These are phyloP conservation scores for Pythium dissimile DNA, from an alignment of 352 stramenopile genomes.

Conservation along the genomic window DNA sequence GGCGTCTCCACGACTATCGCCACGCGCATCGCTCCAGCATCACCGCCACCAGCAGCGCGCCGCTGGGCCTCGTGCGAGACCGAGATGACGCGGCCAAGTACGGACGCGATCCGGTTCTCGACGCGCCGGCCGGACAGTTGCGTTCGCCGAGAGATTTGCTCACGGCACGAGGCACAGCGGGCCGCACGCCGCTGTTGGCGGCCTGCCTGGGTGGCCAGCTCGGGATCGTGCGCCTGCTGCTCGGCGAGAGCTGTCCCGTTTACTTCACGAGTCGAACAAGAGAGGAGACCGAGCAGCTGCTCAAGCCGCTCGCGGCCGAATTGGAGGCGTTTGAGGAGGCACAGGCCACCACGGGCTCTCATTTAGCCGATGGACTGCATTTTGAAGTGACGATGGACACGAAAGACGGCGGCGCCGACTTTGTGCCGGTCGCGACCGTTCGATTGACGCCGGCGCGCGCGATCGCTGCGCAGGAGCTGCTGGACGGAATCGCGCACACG, in stretches of 20 bases:
- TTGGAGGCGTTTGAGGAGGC: slow-evolving; percentile 5
- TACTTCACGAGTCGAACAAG: slow-evolving; percentile 60
- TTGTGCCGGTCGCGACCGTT: slow-evolving; percentile 46
- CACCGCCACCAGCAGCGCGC: slow-evolving; percentile 4
- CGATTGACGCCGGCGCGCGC: slow-evolving; percentile 38
- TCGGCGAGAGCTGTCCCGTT: slow-evolving; percentile 55
- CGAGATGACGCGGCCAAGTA: neutral
- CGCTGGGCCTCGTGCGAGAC: neutral
- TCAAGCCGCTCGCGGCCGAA: slow-evolving; percentile 36
- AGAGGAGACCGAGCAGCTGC: slow-evolving; percentile 36
- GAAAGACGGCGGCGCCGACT: slow-evolving; percentile 32
- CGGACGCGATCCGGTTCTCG: neutral
- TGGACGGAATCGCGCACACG: slow-evolving; percentile 43
- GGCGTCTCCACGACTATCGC: slow-evolving; percentile 4
- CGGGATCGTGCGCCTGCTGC: slow-evolving; percentile 52
- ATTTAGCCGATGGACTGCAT: neutral
- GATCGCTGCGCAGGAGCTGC: slow-evolving; percentile 41
- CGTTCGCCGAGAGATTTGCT: slow-evolving; percentile 26
- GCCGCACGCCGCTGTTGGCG: slow-evolving; percentile 55
- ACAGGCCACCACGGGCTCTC: neutral
- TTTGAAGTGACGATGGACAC: slow-evolving; percentile 47
- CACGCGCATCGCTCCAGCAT: neutral
- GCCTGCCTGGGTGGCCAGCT: slow-evolving; percentile 70
- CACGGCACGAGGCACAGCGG: slow-evolving; percentile 38
- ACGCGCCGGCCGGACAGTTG: slow-evolving; percentile 1